phyloP scores from a whole-genome alignment of 2,329 filamentous ascomycete genomes.

The Aspergillus sp. region DNA sequence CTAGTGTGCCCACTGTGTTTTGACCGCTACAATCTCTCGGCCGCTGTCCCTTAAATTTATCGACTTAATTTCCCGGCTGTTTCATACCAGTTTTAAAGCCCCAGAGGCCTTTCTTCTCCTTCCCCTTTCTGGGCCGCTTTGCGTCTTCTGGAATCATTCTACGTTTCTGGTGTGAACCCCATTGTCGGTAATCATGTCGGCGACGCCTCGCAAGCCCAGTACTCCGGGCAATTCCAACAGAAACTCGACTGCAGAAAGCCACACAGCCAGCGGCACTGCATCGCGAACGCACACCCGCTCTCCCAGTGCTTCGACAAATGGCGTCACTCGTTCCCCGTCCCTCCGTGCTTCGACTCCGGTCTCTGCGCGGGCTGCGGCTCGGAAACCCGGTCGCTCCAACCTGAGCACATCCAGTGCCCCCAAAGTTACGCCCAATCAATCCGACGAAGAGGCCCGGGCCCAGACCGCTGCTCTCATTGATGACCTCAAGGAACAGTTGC shows the following conservation, averaged over 20 bases:
- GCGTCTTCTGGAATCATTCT: constrained; percentile 10
- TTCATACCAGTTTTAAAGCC: constrained; percentile 21
- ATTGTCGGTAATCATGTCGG: constrained; percentile 41
- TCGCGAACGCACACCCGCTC: constrained; percentile 49
- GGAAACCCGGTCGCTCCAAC: constrained; percentile 55
- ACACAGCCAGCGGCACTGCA: constrained; percentile 37
- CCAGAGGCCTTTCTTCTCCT: constrained; percentile 7
- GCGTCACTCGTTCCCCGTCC: constrained; percentile 64
- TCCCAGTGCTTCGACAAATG: constrained; percentile 51
- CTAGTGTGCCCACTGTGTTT: constrained; percentile 28
- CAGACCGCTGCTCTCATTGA: constrained; percentile 78
- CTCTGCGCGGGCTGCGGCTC: constrained; percentile 71
- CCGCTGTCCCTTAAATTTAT: constrained; percentile 26
- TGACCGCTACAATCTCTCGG: constrained; percentile 29
- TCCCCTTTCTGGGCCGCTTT: constrained; percentile 18
- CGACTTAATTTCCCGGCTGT: constrained; percentile 28
- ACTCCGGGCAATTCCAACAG: constrained; percentile 36
- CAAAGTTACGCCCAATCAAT: constrained; percentile 51
- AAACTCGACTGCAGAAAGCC: constrained; percentile 32
- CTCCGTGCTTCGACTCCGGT: constrained; percentile 59
- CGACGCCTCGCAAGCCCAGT: constrained; percentile 47
- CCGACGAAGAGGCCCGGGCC: constrained; percentile 72
- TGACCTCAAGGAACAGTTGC: constrained; percentile 79
- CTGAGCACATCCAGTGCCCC: constrained; percentile 48
- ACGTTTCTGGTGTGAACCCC: constrained; percentile 9